Evolutionary conservation across 2,329 filamentous ascomycete species (phyloP).

Genomic region (Ceratocystis diversiconidia): DNA sequence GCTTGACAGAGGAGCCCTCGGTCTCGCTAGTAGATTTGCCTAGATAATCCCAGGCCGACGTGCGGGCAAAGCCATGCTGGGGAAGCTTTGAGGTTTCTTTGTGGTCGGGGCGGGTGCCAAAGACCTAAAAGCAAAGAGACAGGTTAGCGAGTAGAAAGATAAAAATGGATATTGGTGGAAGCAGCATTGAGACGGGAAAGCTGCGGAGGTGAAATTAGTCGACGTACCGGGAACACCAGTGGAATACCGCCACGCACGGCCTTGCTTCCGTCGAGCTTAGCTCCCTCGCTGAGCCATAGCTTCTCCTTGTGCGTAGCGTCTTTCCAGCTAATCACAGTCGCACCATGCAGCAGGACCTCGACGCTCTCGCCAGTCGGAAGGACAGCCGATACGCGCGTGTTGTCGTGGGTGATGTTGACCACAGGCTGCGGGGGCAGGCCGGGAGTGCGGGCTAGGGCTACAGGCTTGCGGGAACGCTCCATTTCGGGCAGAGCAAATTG

Average conservation of each 20-base stretch:
- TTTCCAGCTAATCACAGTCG: constrained; percentile 90
- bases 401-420: constrained; percentile 59
- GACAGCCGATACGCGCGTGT: constrained; percentile 58
- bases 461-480: constrained; percentile 73
- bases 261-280: constrained; percentile 74
- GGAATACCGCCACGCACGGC: constrained; percentile 85
- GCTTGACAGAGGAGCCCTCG: constrained; percentile 55
- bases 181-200: no score
- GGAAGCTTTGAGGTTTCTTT: constrained; percentile 66
- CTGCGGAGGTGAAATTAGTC: background rate
- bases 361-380: constrained; percentile 79
- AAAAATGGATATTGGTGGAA: no score
- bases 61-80: constrained; percentile 91
- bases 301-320: constrained; percentile 64
- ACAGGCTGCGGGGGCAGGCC: constrained; percentile 60
- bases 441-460: constrained; percentile 59
- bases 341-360: constrained; percentile 76
- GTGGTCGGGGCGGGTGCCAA: constrained; percentile 66
- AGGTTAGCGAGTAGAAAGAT: background rate
- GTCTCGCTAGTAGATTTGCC: constrained; percentile 54
- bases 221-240: constrained; percentile 73
- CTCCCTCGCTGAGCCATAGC: constrained; percentile 69
- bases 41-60: constrained; percentile 81
- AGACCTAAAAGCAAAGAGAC: constrained; percentile 43
- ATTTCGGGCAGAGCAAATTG: constrained; percentile 31